A percentile compares a stretch with the other conserved stretches of the same genome.
Conservation (phyloP, 495 filamentous ascomycete species). For the Elasticomyces elasticus region DNA sequence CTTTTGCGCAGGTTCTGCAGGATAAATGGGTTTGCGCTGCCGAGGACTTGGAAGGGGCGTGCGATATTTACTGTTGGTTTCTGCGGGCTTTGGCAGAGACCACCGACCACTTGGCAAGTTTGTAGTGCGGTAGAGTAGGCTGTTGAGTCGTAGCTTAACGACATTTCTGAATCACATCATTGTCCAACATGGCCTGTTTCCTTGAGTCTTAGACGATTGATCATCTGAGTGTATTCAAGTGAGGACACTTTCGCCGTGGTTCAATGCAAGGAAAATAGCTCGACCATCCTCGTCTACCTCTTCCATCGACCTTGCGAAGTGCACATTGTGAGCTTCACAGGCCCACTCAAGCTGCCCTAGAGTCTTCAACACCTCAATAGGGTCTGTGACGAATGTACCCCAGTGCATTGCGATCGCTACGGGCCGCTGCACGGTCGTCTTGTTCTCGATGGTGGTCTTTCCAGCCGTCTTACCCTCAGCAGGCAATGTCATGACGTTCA, state of each 20-base stretch:
- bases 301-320: background rate
- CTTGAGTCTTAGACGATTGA: no score
- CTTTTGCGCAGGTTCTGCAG: no score
- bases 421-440: background rate
- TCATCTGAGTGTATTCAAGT: no score
- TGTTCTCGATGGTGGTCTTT: background rate
- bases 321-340: constrained; percentile 8
- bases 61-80: no score
- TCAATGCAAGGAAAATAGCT: constrained; percentile 5
- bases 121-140: no score
- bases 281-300: background rate
- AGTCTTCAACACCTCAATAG: constrained; percentile 5
- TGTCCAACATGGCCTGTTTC: no score
- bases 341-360: constrained; percentile 13
- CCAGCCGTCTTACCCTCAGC: background rate
- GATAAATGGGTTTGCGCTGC: no score
- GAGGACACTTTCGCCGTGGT: constrained; percentile 10
- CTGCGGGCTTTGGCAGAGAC: no score
- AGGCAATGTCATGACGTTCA: constrained; percentile 1
- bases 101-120: no score
- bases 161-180: no score
- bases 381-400: constrained; percentile 5
- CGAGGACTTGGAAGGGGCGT: no score
- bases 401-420: constrained; percentile 11
- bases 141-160: no score